Conservation (phyloP, 345 rosid genomes). For the Gossypium bickii region DNA sequence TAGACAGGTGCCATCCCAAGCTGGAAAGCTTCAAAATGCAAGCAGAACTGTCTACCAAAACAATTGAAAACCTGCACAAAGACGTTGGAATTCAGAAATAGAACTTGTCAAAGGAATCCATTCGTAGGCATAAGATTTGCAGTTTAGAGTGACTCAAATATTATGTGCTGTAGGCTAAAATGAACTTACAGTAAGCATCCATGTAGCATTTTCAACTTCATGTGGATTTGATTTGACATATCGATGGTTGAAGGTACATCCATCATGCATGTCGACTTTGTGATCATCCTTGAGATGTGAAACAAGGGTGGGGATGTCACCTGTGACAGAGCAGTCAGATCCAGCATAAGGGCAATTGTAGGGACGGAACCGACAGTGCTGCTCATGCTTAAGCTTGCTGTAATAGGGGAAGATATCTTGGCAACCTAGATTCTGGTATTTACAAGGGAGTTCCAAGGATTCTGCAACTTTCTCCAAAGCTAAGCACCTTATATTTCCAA, state of each 20-base stretch:
- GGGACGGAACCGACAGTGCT: slow-evolving; percentile 50
- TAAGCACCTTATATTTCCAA: slow-evolving; percentile 65
- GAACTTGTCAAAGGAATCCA: neutral
- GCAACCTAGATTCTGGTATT: slow-evolving; percentile 51
- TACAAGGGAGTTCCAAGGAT: slow-evolving; percentile 62
- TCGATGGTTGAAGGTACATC: slow-evolving; percentile 71
- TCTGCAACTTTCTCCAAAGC: slow-evolving; percentile 73
- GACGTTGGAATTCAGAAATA: neutral
- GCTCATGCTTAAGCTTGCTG: slow-evolving; percentile 61
- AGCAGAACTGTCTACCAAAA: slow-evolving; percentile 33
- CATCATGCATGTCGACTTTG: slow-evolving; percentile 78
- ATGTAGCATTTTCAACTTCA: slow-evolving; percentile 79
- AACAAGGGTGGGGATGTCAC: slow-evolving; percentile 64
- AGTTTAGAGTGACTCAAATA: neutral
- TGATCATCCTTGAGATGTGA: slow-evolving; percentile 76
- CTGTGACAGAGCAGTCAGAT: slow-evolving; percentile 58
- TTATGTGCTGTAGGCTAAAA: neutral
- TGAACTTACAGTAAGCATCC: slow-evolving; percentile 73
- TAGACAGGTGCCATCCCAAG: slow-evolving; percentile 7
- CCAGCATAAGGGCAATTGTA: slow-evolving; percentile 80
- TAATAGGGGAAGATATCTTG: slow-evolving; percentile 58
- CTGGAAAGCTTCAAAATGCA: slow-evolving; percentile 14
- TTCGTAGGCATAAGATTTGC: neutral
- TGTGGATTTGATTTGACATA: slow-evolving; percentile 81
- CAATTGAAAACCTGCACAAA: slow-evolving; percentile 34